Conservation (phyloP, 2,329 filamentous ascomycete genomes). For the Dactylellina sp. region DNA sequence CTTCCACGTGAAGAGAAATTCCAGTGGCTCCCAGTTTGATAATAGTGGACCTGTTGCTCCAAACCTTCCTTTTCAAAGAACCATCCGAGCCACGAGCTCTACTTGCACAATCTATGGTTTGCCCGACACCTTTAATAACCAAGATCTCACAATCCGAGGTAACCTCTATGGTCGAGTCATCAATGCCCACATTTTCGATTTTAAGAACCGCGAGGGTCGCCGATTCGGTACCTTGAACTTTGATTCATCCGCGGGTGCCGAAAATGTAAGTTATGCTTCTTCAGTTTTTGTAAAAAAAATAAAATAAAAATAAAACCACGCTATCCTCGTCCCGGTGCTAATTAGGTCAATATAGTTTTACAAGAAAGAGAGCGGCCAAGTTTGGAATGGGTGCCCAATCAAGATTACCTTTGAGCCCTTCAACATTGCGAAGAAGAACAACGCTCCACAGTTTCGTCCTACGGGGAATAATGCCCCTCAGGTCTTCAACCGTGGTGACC, state of each 20-base stretch:
- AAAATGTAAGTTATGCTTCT: conserved; percentile 26
- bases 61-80: background rate
- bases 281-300: too few relatives aligned
- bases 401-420: conserved; percentile 51
- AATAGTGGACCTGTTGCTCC: conserved; percentile 20
- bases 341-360: conserved; percentile 26
- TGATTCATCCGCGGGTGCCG: conserved; percentile 42
- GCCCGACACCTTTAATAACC: conserved; percentile 30
- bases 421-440: conserved; percentile 47
- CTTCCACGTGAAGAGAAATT: conserved; percentile 26
- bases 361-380: conserved; percentile 45
- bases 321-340: background rate
- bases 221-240: conserved; percentile 51
- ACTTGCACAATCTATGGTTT: conserved; percentile 52
- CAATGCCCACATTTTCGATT: conserved; percentile 51
- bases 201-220: conserved; percentile 47
- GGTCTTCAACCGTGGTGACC: conserved; percentile 33
- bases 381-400: conserved; percentile 36
- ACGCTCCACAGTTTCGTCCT: conserved; percentile 36
- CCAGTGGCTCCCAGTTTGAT: conserved; percentile 35
- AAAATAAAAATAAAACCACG: background rate
- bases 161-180: conserved; percentile 41
- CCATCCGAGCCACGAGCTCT: conserved; percentile 17
- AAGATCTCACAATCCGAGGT: conserved; percentile 34
- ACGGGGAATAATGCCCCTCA: conserved; percentile 18